Evolutionary conservation across 345 rosid genomes (phyloP), one percentile per base, ranked within the genome.

Genomic region (Syzygium oleosum): DNA sequence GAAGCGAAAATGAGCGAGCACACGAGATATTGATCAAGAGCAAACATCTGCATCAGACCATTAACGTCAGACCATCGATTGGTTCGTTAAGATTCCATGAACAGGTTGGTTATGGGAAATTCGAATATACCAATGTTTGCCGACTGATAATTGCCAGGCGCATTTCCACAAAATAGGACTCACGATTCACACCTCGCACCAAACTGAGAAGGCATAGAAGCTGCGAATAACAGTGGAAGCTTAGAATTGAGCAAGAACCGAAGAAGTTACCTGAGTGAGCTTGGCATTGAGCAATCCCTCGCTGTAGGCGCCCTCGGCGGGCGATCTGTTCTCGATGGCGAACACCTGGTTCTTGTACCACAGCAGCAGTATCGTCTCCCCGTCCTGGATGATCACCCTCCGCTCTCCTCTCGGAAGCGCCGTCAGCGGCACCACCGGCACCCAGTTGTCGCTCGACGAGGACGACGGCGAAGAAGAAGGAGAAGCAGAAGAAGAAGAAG

Each of bases 251-350:
- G 84, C 53, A 68, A 68, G 84, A 84, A 56, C 6, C 87, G 51
- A 51, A 84, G 83, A 51, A 84, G 83, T 25, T 34, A 93, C 97
- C 99, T 95, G 94, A 27, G 99, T 97, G 87, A 96, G 99, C 93
- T 94, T 97, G 88, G 99, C 99, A 88, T 97, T 97, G 89, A 97
- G 87, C 87, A 97, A 91, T 46, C 99, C 99, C 86, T 97, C 99
- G 78, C 90, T 94, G 87, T 95, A 97, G 85, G 99, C 99, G 19
- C 99, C 99, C 89, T 97, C 98, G 22, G 99, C 99, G 1, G 98
- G 99, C 46, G 99, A 97, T 84, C 98, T 89, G 88, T 97, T 97
- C 92, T 96, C 99, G 79, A 95, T 94, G 0, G 99, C 99, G 63
- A 94, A 95, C 46, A 97, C 94, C 85, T 92, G 92, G 86, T 97